Percentiles rank a stretch among this genome's conserved stretches.
These are phyloP conservation scores for Pichia exigua DNA, from an alignment of 805 yeast genomes.

Conservation along the genomic window DNA sequence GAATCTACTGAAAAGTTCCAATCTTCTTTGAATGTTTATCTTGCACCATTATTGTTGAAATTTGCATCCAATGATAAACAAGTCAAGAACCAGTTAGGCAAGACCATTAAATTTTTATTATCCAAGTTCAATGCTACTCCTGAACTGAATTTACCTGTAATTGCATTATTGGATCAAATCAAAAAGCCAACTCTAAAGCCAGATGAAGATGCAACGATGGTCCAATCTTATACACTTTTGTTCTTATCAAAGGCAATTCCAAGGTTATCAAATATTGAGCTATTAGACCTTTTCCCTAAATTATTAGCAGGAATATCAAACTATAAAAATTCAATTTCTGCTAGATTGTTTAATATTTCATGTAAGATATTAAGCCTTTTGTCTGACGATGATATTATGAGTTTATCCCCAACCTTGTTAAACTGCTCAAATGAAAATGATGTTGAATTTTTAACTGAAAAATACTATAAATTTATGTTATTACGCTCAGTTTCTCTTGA, in stretches of 20 bases:
- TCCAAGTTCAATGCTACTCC: conserved; percentile 56
- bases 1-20: conserved; percentile 59
- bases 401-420: conserved; percentile 39
- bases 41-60: conserved; percentile 74
- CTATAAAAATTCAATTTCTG: conserved; percentile 26
- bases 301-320: conserved; percentile 40
- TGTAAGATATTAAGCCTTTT: conserved; percentile 38
- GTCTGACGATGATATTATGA: neutral
- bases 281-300: conserved; percentile 37
- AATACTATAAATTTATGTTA: conserved; percentile 50
- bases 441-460: conserved; percentile 36
- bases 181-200: conserved; percentile 40
- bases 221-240: conserved; percentile 53
- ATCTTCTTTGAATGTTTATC: conserved; percentile 47
- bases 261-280: conserved; percentile 35
- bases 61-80: conserved; percentile 59
- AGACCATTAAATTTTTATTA: conserved; percentile 57
- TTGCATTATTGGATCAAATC: conserved; percentile 56
- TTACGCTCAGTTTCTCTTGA: conserved; percentile 38
- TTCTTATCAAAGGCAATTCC: conserved; percentile 64
- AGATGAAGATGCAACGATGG: conserved; percentile 39
- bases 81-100: conserved; percentile 57
- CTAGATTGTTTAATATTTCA: conserved; percentile 56
- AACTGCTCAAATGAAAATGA: conserved; percentile 17
- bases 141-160: conserved; percentile 53